Base-by-base conservation (phyloP, 23 red algal species). In the Gracilaria vermiculophylla region DNA sequence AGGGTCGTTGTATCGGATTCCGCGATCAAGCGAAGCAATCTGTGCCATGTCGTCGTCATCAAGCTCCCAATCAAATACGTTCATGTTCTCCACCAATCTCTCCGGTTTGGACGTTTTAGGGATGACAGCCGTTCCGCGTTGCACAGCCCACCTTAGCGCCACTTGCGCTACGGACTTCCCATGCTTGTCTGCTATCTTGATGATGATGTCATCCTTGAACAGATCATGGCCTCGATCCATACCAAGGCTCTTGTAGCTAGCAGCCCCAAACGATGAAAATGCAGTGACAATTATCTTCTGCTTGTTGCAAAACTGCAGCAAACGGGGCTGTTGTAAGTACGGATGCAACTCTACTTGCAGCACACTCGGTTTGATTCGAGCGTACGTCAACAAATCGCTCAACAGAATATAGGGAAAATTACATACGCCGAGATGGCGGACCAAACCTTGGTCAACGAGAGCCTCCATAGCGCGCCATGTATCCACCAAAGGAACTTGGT, bases 401-500 rank as follows among this genome's bases (percentile, higher is more conserved):
- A 97, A 33, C 52, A 94, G 64, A 1, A 65, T 72, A 41, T 81
- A 73, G 31, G 81, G 69, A 76, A 86, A 97, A 53, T 97, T 97
- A 23, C 70, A 91, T 3, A 97, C 78, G 25, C 90, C 95, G 54
- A 94, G 84, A 27, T 81, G 81, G 27, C 85, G 83, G 24, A 93
- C 90, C 74, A 97, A 56, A 4, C 95, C 95, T 20, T 90, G 64
- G 8, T 94, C 86, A 52, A 94, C 83, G 14, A 94, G 82, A 17
- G 77, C 77, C 69, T 97, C 95, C 90, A 97, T 91, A 16, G 95
- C 95, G 1, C 54, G 62, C 90, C 91, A 97, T 45, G 95, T 94
- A 41, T 97, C 89, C 47, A 43, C 25, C 27, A 93, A 11, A 23
- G 85, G 69, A 47, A 90, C 85, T 25, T 77, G 36, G 16, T 97